Percentiles rank a stretch among this genome's conserved stretches.
These are phyloP conservation scores for Pseudomassariella vexata DNA, from an alignment of 2,329 filamentous ascomycete genomes.

Conservation along the genomic window DNA sequence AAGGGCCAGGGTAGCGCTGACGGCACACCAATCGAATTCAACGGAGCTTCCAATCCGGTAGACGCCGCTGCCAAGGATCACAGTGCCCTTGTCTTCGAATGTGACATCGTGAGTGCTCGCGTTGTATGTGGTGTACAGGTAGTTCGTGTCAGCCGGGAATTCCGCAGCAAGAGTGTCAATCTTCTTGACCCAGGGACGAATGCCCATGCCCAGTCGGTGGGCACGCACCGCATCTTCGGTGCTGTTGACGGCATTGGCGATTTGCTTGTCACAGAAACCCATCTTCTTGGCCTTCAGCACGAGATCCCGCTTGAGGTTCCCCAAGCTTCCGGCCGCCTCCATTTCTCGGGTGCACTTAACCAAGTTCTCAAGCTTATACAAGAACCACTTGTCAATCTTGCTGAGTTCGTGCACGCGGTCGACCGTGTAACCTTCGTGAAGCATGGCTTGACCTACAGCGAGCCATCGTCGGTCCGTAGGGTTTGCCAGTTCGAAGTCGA, in stretches of 20 bases:
- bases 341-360: constrained; percentile 86
- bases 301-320: constrained; percentile 81
- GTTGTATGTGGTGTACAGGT: constrained; percentile 97
- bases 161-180: constrained; percentile 97
- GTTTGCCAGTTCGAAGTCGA: constrained; percentile 85
- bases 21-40: constrained; percentile 98
- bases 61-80: constrained; percentile 89
- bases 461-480: constrained; percentile 96
- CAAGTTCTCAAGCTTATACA: constrained; percentile 97
- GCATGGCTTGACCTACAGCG: constrained; percentile 94
- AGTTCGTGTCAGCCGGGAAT: constrained; percentile 92
- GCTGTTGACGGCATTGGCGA: constrained; percentile 76
- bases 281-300: constrained; percentile 92
- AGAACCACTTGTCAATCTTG: constrained; percentile 99
- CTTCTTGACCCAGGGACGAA: constrained; percentile 95
- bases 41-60: constrained; percentile 97
- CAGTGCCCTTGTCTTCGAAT: constrained; percentile 85
- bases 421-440: constrained; percentile 92
- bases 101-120: constrained; percentile 87
- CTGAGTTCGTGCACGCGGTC: constrained; percentile 88
- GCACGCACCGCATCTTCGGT: constrained; percentile 88
- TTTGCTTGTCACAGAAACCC: constrained; percentile 96
- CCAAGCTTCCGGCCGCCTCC: constrained; percentile 74
- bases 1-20: constrained; percentile 80
- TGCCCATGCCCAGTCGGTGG: constrained; percentile 76